These are phyloP conservation scores for Arthrocladium fulminans DNA, from an alignment of 2,329 filamentous ascomycete genomes.

Conservation along the genomic window DNA sequence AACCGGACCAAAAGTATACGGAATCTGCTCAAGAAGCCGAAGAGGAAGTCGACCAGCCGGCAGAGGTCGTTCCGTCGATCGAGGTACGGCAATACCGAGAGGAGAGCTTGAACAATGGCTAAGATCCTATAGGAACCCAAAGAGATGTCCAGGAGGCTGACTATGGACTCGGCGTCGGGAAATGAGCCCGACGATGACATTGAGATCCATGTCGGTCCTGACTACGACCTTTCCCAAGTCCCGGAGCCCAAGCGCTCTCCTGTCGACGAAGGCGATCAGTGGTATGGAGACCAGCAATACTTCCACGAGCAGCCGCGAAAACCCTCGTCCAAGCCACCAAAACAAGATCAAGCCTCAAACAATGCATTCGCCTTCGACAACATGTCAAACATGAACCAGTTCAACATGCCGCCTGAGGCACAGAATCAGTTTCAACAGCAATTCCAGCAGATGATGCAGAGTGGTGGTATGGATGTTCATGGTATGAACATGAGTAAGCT, in stretches of 20 bases:
- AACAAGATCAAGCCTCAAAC: conserved; percentile 8
- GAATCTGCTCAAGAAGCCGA: conserved; percentile 12
- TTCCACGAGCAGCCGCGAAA: conserved; percentile 4
- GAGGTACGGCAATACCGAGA: conserved; percentile 12
- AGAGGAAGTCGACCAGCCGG: conserved; percentile 14
- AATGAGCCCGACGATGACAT: conserved; percentile 18
- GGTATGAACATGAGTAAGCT: conserved; percentile 3
- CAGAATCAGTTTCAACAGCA: background rate
- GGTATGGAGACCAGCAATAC: background rate
- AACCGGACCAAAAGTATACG: conserved; percentile 12
- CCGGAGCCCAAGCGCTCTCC: conserved; percentile 2
- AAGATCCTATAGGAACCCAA: background rate
- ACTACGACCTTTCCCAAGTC: conserved; percentile 14
- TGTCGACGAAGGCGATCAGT: background rate
- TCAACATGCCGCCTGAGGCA: conserved; percentile 5
- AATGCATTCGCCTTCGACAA: conserved; percentile 12
- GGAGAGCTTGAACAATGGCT: background rate
- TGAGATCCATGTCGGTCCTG: conserved; percentile 22
- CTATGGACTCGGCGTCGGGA: conserved; percentile 4
- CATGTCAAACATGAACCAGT: conserved; percentile 7
- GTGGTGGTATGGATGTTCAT: conserved; percentile 27
- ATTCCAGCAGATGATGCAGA: conserved; percentile 58
- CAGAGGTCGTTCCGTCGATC: conserved; percentile 17
- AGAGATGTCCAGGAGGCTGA: background rate
- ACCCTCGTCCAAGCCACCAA: background rate